These are phyloP conservation scores for Rhizopus sp. DNA, from an alignment of 371 early-diverging fungal genomes.

Conservation along the genomic window DNA sequence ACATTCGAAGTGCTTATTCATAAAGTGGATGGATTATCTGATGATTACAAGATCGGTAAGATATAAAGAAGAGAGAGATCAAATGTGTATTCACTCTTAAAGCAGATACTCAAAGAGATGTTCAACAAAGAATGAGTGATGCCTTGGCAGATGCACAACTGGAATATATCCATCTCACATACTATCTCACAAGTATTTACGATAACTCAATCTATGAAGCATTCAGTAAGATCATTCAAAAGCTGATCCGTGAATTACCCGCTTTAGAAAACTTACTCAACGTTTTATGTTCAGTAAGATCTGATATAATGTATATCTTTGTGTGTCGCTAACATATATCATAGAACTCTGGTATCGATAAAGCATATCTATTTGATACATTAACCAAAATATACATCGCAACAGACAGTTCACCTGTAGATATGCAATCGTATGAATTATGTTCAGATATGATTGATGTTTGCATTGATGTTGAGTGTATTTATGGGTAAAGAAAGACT, in stretches of 20 bases:
- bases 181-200: slow-evolving; percentile 92
- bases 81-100: not conserved
- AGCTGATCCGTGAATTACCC: slow-evolving; percentile 84
- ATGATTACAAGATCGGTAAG: slow-evolving; percentile 89
- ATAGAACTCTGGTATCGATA: slow-evolving; percentile 93
- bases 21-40: slow-evolving; percentile 94
- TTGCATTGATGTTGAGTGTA: slow-evolving; percentile 79
- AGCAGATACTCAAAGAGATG: slow-evolving; percentile 89
- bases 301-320: not conserved
- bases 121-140: slow-evolving; percentile 87
- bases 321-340: not conserved
- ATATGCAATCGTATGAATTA: slow-evolving; percentile 90
- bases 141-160: slow-evolving; percentile 82
- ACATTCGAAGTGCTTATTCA: slow-evolving; percentile 93
- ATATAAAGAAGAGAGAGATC: not conserved
- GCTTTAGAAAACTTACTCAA: slow-evolving; percentile 92
- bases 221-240: slow-evolving; percentile 92
- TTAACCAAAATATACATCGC: slow-evolving; percentile 91
- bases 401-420: slow-evolving; percentile 93
- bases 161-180: slow-evolving; percentile 79
- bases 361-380: slow-evolving; percentile 93
- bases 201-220: slow-evolving; percentile 96
- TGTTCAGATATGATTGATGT: slow-evolving; percentile 96
- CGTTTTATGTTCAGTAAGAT: slow-evolving; percentile 84
- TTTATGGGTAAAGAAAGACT: slow-evolving; percentile 67